These are phyloP conservation scores for Rhexocercosporidium sp. DNA, from an alignment of 2,329 filamentous ascomycete species.

Conservation along the genomic window DNA sequence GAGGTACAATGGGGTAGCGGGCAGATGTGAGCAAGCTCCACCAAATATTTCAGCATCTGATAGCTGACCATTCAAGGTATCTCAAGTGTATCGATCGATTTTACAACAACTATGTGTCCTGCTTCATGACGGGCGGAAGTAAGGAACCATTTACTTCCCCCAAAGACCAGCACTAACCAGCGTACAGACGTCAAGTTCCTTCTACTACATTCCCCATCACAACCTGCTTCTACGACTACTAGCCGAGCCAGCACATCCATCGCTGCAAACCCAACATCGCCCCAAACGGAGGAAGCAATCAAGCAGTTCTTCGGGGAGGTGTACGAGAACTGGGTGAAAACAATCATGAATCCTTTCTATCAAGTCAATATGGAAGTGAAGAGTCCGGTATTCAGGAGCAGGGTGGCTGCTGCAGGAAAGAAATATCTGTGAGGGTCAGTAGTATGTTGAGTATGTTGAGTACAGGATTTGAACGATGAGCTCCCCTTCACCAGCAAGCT, in stretches of 20 bases:
- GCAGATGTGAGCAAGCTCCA: slow-evolving; percentile 67
- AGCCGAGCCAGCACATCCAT: slow-evolving; percentile 70
- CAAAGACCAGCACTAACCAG: slow-evolving; percentile 15
- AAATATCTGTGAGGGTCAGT: slow-evolving; percentile 82
- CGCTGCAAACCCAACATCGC: slow-evolving; percentile 82
- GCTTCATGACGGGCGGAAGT: slow-evolving; percentile 88
- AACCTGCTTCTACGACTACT: slow-evolving; percentile 49
- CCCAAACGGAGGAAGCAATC: slow-evolving; percentile 94
- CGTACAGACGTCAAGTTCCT: slow-evolving; percentile 82
- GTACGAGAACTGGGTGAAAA: slow-evolving; percentile 96
- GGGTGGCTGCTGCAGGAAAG: slow-evolving; percentile 85
- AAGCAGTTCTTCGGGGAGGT: slow-evolving; percentile 94
- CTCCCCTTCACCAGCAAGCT: background rate
- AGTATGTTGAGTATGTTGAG: too few relatives aligned
- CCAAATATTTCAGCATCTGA: slow-evolving; percentile 14
- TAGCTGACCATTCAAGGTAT: slow-evolving; percentile 64
- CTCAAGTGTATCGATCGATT: slow-evolving; percentile 97
- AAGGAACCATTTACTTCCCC: slow-evolving; percentile 26
- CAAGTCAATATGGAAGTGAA: slow-evolving; percentile 80
- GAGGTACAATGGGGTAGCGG: slow-evolving; percentile 93
- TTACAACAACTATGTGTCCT: slow-evolving; percentile 93
- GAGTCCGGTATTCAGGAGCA: slow-evolving; percentile 83
- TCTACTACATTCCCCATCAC: slow-evolving; percentile 81
- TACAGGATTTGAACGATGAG: background rate
- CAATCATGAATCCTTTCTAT: slow-evolving; percentile 97